Conservation (phyloP, 495 filamentous ascomycete species). For the Cercophora sp. region DNA sequence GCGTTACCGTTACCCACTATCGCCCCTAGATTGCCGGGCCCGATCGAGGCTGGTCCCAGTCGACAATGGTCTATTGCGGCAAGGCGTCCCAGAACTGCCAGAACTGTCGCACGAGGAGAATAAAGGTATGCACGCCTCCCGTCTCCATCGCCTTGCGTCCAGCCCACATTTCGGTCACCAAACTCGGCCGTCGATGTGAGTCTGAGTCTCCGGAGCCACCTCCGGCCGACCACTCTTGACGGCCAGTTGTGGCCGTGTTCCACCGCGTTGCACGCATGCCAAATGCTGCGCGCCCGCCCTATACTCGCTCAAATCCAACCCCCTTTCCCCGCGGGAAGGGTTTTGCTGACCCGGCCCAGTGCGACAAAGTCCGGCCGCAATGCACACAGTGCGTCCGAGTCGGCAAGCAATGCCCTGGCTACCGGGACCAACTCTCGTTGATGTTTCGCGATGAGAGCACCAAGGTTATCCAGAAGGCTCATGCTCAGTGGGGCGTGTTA, state of each 20-base stretch:
- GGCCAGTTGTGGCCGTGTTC: background rate
- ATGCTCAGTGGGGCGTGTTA: constrained; percentile 46
- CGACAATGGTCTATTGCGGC: constrained; percentile 63
- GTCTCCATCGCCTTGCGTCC: background rate
- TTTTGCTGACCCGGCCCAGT: constrained; percentile 39
- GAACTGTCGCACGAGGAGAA: constrained; percentile 60
- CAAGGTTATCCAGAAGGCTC: constrained; percentile 61
- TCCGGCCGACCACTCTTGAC: too few relatives aligned
- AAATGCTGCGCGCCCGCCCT: background rate
- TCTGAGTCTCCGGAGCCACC: background rate
- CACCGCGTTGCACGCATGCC: background rate
- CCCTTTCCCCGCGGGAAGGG: background rate
- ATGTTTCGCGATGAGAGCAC: constrained; percentile 73
- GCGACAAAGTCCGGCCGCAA: constrained; percentile 60
- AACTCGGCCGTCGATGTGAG: too few relatives aligned
- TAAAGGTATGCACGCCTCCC: constrained; percentile 46
- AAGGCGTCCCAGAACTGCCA: constrained; percentile 67
- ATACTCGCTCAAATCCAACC: constrained; percentile 1
- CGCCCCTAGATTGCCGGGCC: background rate
- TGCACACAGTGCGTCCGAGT: constrained; percentile 62
- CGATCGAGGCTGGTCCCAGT: background rate
- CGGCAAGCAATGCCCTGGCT: constrained; percentile 60
- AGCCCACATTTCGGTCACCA: too few relatives aligned
- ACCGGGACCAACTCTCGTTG: constrained; percentile 62
- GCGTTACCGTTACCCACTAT: background rate